These are phyloP conservation scores for Coprinopsis marcescibilis DNA, from an alignment of 768 basidiomycete genomes.

Conservation along the genomic window DNA sequence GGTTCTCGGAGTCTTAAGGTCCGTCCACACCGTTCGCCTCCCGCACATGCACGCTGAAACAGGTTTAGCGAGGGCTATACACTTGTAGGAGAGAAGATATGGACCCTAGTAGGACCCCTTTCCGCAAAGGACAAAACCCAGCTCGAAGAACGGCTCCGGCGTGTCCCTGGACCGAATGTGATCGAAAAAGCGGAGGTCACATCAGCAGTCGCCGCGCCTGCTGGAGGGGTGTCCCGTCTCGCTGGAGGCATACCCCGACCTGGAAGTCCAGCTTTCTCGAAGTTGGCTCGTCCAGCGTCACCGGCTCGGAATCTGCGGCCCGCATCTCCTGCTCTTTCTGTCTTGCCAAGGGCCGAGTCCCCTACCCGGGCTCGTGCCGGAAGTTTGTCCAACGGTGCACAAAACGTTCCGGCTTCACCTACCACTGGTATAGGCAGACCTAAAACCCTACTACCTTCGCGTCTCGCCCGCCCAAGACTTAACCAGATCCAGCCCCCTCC, in stretches of 20 bases:
- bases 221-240: constrained; percentile 45
- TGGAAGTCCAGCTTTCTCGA: constrained; percentile 28
- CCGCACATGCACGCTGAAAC: constrained; percentile 10
- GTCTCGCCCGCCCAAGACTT: constrained; percentile 60
- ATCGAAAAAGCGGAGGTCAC: constrained; percentile 32
- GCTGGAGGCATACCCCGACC: constrained; percentile 31
- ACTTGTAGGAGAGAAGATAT: constrained; percentile 81
- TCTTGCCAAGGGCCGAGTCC: constrained; percentile 34
- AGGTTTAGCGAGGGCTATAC: constrained; percentile 67
- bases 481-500: constrained; percentile 31
- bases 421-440: constrained; percentile 44
- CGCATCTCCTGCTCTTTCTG: constrained; percentile 35
- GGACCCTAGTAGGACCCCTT: constrained; percentile 69
- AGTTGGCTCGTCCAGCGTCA: constrained; percentile 41
- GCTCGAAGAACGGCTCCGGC: constrained; percentile 82
- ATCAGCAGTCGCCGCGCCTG: constrained; percentile 28
- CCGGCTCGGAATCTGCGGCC: constrained; percentile 36
- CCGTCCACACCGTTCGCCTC: constrained; percentile 17
- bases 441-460: constrained; percentile 69
- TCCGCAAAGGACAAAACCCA: constrained; percentile 88
- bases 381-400: constrained; percentile 15
- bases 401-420: constrained; percentile 37
- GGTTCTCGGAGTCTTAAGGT: constrained; percentile 79
- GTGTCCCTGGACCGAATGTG: constrained; percentile 64
- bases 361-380: constrained; percentile 30